Evolutionary conservation across 306 rosid species (phyloP).

Genomic region (Comarum palustre): DNA sequence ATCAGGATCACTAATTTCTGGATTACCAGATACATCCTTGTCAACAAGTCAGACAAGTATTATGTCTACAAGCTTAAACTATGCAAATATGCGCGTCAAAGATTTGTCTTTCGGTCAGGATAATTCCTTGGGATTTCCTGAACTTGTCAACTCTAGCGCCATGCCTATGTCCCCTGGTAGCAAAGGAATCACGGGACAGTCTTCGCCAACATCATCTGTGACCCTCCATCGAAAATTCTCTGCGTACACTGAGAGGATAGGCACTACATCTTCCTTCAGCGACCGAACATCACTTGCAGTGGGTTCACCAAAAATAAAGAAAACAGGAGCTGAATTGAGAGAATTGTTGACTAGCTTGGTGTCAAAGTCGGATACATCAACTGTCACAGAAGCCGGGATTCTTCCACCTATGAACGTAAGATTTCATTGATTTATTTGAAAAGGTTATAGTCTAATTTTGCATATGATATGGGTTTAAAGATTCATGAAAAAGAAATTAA

Average conservation of each 20-base stretch:
- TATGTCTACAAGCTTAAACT: slow-evolving; percentile 44
- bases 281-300: slow-evolving; percentile 59
- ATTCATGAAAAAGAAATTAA: too few relatives aligned
- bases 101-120: slow-evolving; percentile 68
- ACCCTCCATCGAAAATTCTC: slow-evolving; percentile 65
- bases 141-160: slow-evolving; percentile 44
- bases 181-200: slow-evolving; percentile 59
- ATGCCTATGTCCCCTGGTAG: slow-evolving; percentile 54
- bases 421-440: slow-evolving; percentile 24
- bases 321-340: slow-evolving; percentile 81
- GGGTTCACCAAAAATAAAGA: slow-evolving; percentile 89
- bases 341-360: slow-evolving; percentile 67
- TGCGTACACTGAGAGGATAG: slow-evolving; percentile 88
- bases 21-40: slow-evolving; percentile 64
- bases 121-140: slow-evolving; percentile 54
- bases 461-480: slow-evolving; percentile 11
- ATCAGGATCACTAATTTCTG: slow-evolving; percentile 61
- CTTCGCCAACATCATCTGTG: slow-evolving; percentile 53
- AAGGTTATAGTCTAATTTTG: slow-evolving; percentile 5
- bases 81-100: slow-evolving; percentile 59
- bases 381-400: slow-evolving; percentile 50
- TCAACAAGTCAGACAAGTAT: slow-evolving; percentile 39
- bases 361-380: slow-evolving; percentile 57
- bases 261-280: slow-evolving; percentile 63
- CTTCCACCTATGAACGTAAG: slow-evolving; percentile 62